Evolutionary conservation across 371 early-diverging fungal species (phyloP).

Genomic region (Rhizopus sp.): DNA sequence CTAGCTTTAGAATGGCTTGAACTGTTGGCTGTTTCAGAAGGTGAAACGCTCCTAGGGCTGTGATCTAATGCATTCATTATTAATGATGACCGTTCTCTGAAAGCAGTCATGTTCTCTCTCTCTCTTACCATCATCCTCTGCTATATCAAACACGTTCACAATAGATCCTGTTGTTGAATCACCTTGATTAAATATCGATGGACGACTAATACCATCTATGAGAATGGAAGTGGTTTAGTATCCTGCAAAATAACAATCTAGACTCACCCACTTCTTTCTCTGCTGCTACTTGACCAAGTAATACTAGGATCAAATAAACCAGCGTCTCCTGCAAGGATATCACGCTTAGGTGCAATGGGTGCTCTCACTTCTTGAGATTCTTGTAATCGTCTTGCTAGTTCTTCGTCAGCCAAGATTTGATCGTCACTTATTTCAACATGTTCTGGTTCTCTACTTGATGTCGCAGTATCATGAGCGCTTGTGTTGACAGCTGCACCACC

Average conservation of each 20-base stretch:
- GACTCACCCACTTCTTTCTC: background rate
- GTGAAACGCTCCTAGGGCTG: slow-evolving; percentile 8
- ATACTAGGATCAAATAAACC: slow-evolving; percentile 3
- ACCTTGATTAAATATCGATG: slow-evolving; percentile 53
- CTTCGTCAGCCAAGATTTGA: slow-evolving; percentile 46
- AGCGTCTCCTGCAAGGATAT: slow-evolving; percentile 64
- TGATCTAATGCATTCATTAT: slow-evolving; percentile 1
- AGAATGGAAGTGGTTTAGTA: background rate
- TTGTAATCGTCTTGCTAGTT: slow-evolving; percentile 55
- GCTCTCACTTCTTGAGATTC: slow-evolving; percentile 63
- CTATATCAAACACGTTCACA: slow-evolving; percentile 27
- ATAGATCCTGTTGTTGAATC: slow-evolving; percentile 46
- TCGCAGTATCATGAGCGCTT: background rate
- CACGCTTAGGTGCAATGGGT: slow-evolving; percentile 76
- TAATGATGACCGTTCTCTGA: no score
- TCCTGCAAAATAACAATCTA: background rate
- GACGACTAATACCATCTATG: slow-evolving; percentile 11
- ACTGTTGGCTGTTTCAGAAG: slow-evolving; percentile 12
- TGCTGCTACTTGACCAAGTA: slow-evolving; percentile 1
- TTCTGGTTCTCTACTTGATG: slow-evolving; percentile 7
- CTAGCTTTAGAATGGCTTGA: slow-evolving; percentile 44
- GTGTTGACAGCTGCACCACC: slow-evolving; percentile 21
- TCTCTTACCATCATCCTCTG: slow-evolving; percentile 14
- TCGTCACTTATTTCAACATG: slow-evolving; percentile 6
- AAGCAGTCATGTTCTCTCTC: no score